Conservation (phyloP, 176 grass and related monocot species). For the Miscanthus lutarioriparius region DNA sequence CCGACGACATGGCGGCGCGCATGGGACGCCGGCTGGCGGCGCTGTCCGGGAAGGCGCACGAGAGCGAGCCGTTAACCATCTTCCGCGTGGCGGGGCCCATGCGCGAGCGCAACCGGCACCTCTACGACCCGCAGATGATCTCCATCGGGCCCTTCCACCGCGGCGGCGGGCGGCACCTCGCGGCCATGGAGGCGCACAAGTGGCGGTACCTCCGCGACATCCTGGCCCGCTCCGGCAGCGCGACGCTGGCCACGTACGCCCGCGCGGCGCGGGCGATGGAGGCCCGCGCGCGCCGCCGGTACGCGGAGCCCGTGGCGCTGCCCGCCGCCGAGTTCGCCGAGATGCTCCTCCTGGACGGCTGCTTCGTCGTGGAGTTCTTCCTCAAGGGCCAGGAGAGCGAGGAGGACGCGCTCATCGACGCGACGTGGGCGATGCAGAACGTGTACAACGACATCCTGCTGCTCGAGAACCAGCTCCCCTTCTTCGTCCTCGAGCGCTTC, state of each 20-base stretch:
- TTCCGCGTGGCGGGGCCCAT: conserved; percentile 48
- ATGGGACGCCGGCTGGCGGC: conserved; percentile 28
- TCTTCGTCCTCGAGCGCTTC: conserved; percentile 51
- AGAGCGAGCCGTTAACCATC: conserved; percentile 57
- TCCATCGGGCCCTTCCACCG: conserved; percentile 54
- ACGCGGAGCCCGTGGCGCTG: conserved; percentile 40
- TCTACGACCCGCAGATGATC: conserved; percentile 50
- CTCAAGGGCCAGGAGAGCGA: conserved; percentile 44
- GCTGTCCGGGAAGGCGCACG: conserved; percentile 33
- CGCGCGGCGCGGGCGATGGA: conserved; percentile 32
- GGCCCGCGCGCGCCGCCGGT: conserved; percentile 32
- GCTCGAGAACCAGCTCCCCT: conserved; percentile 53
- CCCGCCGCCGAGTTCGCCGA: conserved; percentile 40
- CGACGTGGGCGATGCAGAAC: conserved; percentile 44
- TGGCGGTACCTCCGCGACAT: conserved; percentile 54
- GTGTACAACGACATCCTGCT: conserved; percentile 53
- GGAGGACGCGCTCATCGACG: conserved; percentile 43
- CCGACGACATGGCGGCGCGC: conserved; percentile 33
- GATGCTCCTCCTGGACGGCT: conserved; percentile 64
- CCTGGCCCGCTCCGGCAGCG: conserved; percentile 24
- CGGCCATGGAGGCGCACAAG: conserved; percentile 58
- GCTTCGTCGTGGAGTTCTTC: conserved; percentile 57
- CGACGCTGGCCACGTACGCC: conserved; percentile 23
- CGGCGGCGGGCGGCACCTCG: conserved; percentile 35
- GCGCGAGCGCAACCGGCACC: conserved; percentile 52